Conservation (phyloP, 2,329 filamentous ascomycete species). For the Lojkania enalia region DNA sequence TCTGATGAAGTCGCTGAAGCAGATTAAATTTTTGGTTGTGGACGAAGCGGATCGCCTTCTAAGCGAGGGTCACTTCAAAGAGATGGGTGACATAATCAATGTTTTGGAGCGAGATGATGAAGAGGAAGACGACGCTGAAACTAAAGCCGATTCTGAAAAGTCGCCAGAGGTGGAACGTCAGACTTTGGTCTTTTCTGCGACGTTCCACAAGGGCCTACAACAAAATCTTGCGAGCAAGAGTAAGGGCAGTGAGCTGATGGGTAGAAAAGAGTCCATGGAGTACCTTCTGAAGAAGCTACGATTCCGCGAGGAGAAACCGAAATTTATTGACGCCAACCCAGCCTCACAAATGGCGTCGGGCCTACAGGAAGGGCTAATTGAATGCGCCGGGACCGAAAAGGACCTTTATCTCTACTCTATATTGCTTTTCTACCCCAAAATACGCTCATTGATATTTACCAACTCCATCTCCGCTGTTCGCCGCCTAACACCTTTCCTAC, state of each 20-base stretch:
- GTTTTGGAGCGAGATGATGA: slow-evolving; percentile 70
- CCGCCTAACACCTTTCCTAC: slow-evolving; percentile 79
- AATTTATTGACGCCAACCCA: slow-evolving; percentile 91
- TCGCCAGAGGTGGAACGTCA: slow-evolving; percentile 61
- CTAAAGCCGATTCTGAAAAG: slow-evolving; percentile 13
- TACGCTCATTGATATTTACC: slow-evolving; percentile 86
- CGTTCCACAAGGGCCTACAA: slow-evolving; percentile 88
- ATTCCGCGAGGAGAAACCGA: slow-evolving; percentile 81
- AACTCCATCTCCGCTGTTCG: slow-evolving; percentile 95
- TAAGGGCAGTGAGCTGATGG: slow-evolving; percentile 66
- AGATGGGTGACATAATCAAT: slow-evolving; percentile 83
- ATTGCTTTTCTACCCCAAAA: slow-evolving; percentile 77
- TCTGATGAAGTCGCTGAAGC: slow-evolving; percentile 69
- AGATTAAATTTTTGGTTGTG: slow-evolving; percentile 80
- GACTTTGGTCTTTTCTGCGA: slow-evolving; percentile 94
- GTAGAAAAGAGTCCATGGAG: slow-evolving; percentile 81
- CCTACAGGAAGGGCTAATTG: slow-evolving; percentile 85
- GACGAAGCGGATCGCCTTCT: slow-evolving; percentile 93
- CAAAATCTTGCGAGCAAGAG: slow-evolving; percentile 82
- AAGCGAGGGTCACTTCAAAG: slow-evolving; percentile 93
- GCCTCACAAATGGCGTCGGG: slow-evolving; percentile 83
- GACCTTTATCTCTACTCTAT: slow-evolving; percentile 93
- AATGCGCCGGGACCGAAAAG: slow-evolving; percentile 94
- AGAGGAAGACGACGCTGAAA: slow-evolving; percentile 48
- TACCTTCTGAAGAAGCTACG: slow-evolving; percentile 89